Evolutionary conservation across 192 early-diverging fungal species (phyloP), one percentile per base, ranked within the genome.

Genomic region (Irineochytrium annulatum): DNA sequence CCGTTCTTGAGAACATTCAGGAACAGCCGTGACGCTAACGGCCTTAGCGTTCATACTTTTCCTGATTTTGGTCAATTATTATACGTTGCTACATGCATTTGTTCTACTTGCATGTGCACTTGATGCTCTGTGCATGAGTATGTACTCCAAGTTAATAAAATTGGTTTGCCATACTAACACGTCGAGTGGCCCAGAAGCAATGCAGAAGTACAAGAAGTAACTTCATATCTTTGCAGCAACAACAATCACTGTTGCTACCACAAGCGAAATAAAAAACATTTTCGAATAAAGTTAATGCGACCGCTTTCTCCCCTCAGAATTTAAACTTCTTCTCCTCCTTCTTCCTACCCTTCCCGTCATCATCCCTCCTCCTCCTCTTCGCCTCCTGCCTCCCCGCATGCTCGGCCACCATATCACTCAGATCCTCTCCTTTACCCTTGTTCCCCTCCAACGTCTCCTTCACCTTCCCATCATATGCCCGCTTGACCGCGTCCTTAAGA

Each of bases 351-450:
- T 74, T 74, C 60, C 79, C 76, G n/a, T 69, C 68, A 43, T 85
- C 79, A 30, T 84, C 69, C 32, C 70, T 60, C 53, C 84, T 75
- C 68, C 86, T 89, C 51, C 83, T 75, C 74, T 90, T 91, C 52
- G 80, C 80, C 6, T 83, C 70, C 55, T 89, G 78, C 56, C 79
- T 76, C 4, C 67, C 75, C 3, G 85, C 87, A 76, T 93, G 90
- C 54, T 94, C 90, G 8, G 87, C 89, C 29, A 93, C 83, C 82
- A 94, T 81, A 63, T 96, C 95, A 0, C 87, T 87, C 27, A 95
- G 79, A 56, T 97, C 91, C 90, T 53, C 86, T 73, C 13, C 31
- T 39, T 14, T 59, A 70, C 22, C 24, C 63, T 41, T 63, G 52
- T 20, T 46, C 24, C 62, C 62, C 44, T 67, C 43, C 16, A 52